Evolutionary conservation across 2,329 filamentous ascomycete species (phyloP), one percentile per base, ranked within the genome.

Genomic region (Blumeriella jaapii): DNA sequence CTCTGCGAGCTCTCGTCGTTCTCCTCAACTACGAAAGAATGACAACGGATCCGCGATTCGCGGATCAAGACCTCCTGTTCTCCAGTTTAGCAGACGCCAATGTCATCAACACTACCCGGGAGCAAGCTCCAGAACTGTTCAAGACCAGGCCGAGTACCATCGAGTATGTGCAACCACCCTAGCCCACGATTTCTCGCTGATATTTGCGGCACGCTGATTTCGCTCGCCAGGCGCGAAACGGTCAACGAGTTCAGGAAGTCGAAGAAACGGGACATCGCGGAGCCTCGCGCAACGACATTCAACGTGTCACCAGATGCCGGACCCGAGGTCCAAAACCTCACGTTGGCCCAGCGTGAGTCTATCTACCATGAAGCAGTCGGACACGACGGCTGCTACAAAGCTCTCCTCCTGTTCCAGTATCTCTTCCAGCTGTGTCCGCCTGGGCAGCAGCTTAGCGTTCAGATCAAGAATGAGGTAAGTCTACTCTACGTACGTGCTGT

Each of bases 1-100:
- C 30, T 16, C 38, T 41, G 5, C 15, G 34, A 26, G 31, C 34
- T 7, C 17, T 39, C 12, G 34, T 19, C 1, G 28, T 27, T 1
- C 27, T 41, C 4, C 26, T 41, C 13, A 34, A 38, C 18, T 38
- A 41, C 23, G 39, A 41, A 16, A 20, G 26, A 6, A 23, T 30
- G 12, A 24, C 13, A 12, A 15, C 15, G 4, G 31, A 41, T 32
- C 30, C 30, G 3, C 26, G 27, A 23, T 42, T 34, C 10, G 7
- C 19, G 7, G 8, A 2, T 7, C n/a, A 13, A 9, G 25, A 12
- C 11, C 14, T 39, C 11, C 17, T 19, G 3, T 17, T 22, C 7
- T 31, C 36, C 15, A 39, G 25, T 16, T 6, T 26, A 7, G 15
- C 31, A 3, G 27, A 34, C 15, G 6, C 20, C 6, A 23, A 23